Evolutionary conservation across 768 basidiomycete species (phyloP), one percentile per base, ranked within the genome.

Genomic region (Podaxis rugospora): DNA sequence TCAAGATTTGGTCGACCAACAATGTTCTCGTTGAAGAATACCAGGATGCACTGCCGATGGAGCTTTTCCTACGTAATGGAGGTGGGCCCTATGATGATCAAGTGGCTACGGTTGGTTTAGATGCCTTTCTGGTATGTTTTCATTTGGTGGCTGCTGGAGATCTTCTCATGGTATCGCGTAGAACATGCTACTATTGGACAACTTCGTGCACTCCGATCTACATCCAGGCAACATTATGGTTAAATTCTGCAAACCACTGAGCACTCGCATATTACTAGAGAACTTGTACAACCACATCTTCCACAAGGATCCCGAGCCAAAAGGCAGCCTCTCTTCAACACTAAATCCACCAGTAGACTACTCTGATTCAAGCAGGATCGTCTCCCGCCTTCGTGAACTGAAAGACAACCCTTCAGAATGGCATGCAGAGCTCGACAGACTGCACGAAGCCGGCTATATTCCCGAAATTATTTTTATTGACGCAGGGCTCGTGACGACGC

Each of bases 121-220:
- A 98, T 72, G 95, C 95, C 1, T 99, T 98, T 74, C 71, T 99
- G 72, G 95, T 93, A 69, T 65, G 90, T 75, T 50, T 57, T 1
- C 28, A 36, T 32, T n/a, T 13, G 36, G n/a, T 44, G 49, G 44
- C 32, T 55, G 51, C 13, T 27, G 51, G 23, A 9, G 54, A 37
- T 47, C 16, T 55, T 42, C 55, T 32, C 21, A 35, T 63, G 56
- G 21, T 52, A 62, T 37, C 57, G 32, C 37, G 16, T 67, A 98
- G 93, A 94, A 98, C 75, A 99, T 99, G 97, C 85, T 99, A 18
- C 78, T 99, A 1, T 78, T 99, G 49, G 97, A 99, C 74, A 98
- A 99, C 73, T 99, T 97, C 73, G 94, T 96, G 9, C 97, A 98
- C 71, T 81, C 91, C 3, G 92, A 93, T 69, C 83, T 93, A 21